phyloP scores from a whole-genome alignment of 2,329 filamentous ascomycete genomes.

The Aureobasidium sp. region DNA sequence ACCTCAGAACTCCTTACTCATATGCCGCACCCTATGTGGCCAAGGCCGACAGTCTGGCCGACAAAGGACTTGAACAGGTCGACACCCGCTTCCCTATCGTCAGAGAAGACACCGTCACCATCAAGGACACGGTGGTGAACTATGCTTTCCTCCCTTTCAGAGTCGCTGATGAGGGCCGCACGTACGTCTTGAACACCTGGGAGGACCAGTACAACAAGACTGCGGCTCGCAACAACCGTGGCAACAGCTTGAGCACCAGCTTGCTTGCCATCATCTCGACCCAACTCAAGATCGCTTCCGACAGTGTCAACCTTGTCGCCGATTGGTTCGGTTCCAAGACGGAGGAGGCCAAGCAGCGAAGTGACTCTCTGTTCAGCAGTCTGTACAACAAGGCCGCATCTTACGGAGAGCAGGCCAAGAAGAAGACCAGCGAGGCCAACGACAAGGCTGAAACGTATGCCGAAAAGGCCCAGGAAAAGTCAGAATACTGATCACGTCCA shows the following conservation, averaged over 20 bases:
- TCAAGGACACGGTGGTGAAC: conserved; percentile 55
- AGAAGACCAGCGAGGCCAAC: conserved; percentile 24
- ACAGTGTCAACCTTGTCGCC: conserved; percentile 27
- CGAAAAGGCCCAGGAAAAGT: conserved; percentile 21
- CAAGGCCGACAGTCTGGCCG: conserved; percentile 69
- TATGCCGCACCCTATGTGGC: conserved; percentile 79
- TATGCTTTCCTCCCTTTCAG: conserved; percentile 51
- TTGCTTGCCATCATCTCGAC: conserved; percentile 30
- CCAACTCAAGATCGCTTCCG: conserved; percentile 28
- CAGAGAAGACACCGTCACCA: conserved; percentile 42
- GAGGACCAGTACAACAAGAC: conserved; percentile 34
- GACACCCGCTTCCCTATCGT: conserved; percentile 53
- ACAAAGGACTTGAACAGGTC: conserved; percentile 37
- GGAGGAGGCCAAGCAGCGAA: conserved; percentile 31
- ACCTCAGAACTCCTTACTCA: conserved; percentile 69
- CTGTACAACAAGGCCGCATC: conserved; percentile 22
- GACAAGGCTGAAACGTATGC: conserved; percentile 23
- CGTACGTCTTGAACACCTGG: conserved; percentile 29
- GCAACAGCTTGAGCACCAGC: conserved; percentile 23
- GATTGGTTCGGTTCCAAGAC: conserved; percentile 29
- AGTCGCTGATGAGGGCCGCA: conserved; percentile 18
- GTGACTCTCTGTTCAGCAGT: conserved; percentile 23
- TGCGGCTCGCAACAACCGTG: conserved; percentile 27
- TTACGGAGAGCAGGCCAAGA: conserved; percentile 22
- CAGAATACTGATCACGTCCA: conserved; percentile 1